These are phyloP conservation scores for Penicillium malachiteum DNA, from an alignment of 495 filamentous ascomycete genomes.

Conservation along the genomic window DNA sequence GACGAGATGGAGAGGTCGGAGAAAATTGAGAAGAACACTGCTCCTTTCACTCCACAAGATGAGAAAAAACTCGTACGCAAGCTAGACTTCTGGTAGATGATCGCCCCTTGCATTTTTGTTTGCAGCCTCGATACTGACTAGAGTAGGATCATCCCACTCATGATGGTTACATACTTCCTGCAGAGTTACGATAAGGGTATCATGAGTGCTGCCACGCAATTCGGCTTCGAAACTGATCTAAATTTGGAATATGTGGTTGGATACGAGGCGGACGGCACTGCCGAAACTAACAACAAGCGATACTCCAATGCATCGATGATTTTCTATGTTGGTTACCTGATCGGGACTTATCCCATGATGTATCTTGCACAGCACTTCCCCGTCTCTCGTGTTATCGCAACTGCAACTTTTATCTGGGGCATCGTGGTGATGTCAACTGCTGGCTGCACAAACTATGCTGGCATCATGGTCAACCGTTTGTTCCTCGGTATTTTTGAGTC, in stretches of 20 bases:
- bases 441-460: slow-evolving; percentile 4
- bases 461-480: slow-evolving; percentile 1
- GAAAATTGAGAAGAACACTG: not conserved
- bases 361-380: not conserved
- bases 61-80: slow-evolving; percentile 4
- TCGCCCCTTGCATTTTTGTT: not conserved
- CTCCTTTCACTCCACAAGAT: not conserved
- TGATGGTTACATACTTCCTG: slow-evolving; percentile 7
- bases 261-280: not conserved
- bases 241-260: not conserved
- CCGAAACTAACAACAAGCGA: not conserved
- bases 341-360: slow-evolving; percentile 7
- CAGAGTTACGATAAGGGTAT: slow-evolving; percentile 8
- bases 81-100: slow-evolving; percentile 3
- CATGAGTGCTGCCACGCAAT: slow-evolving; percentile 5
- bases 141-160: slow-evolving; percentile 2
- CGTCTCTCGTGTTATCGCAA: not conserved
- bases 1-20: not conserved
- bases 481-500: slow-evolving; percentile 4
- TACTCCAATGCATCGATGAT: slow-evolving; percentile 7
- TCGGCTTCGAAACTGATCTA: slow-evolving; percentile 1
- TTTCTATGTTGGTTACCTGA: slow-evolving; percentile 6
- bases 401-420: not conserved
- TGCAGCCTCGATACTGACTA: not conserved
- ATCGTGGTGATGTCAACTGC: slow-evolving; percentile 6